Conservation (phyloP, 2,329 filamentous ascomycete species). For the Cercospora sp. region DNA sequence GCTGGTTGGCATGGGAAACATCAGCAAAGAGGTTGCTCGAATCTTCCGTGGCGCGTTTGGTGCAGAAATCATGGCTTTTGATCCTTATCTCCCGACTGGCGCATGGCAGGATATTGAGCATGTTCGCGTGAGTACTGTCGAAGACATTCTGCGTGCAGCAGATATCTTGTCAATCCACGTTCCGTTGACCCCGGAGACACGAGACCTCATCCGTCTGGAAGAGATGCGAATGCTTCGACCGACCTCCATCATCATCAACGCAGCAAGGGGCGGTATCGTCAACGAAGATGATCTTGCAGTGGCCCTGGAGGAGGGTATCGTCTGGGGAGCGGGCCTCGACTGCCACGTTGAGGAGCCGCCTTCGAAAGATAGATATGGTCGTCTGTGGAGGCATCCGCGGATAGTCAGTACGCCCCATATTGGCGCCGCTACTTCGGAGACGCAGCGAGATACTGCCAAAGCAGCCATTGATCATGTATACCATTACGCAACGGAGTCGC, state of each 20-base stretch:
- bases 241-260: conserved; percentile 37
- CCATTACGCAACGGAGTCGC: not conserved
- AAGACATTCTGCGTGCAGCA: conserved; percentile 32
- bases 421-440: conserved; percentile 47
- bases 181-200: conserved; percentile 35
- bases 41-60: conserved; percentile 38
- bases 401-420: conserved; percentile 48
- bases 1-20: conserved; percentile 44
- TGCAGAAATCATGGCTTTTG: conserved; percentile 37
- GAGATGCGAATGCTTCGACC: conserved; percentile 34
- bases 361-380: conserved; percentile 30
- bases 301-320: conserved; percentile 28
- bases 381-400: conserved; percentile 30
- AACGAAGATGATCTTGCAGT: conserved; percentile 33
- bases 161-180: conserved; percentile 41
- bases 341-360: conserved; percentile 37
- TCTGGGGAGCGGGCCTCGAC: conserved; percentile 38
- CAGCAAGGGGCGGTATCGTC: conserved; percentile 38
- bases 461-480: conserved; percentile 38
- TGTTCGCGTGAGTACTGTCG: conserved; percentile 30
- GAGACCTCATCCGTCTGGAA: conserved; percentile 34
- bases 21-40: conserved; percentile 37
- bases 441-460: conserved; percentile 41
- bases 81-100: conserved; percentile 35
- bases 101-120: conserved; percentile 33